Evolutionary conservation across 192 early-diverging fungal genomes (phyloP), one percentile per base, ranked within the genome.

Genomic region (Dissophora ornata): DNA sequence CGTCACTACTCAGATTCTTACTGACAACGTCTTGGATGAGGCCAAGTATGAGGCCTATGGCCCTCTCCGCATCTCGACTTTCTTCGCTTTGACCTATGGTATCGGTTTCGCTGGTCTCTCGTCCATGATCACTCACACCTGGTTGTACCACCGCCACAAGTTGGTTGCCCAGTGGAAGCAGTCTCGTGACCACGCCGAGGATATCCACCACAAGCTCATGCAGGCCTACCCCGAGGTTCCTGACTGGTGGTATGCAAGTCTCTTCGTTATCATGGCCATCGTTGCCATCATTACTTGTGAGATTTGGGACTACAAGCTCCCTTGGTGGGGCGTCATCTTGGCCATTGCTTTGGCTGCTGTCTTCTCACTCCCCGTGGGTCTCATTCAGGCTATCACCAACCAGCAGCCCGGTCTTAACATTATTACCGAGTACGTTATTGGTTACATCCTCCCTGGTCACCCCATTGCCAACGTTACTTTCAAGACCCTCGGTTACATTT

Each of bases 371-470:
- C 89, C 89, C 25, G 45, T 89, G 21, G 89, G 89, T 34, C 57
- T 88, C 41, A 80, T 88, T 51, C 70, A 81, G 51, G n/a, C n/a
- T n/a, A n/a, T n/a, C n/a, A n/a, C n/a, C n/a, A n/a, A n/a, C n/a
- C n/a, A n/a, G n/a, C n/a, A 80, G 36, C 74, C 82, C 38, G 77
- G 79, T 22, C 69, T 88, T 28, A 87, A 86, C 56, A 79, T 91
- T 44, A 79, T 89, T 40, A 63, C 88, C 4, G 84, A 91, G 87
- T 71, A 90, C 82, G 24, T 63, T 90, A 25, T 69, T 57, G 21
- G 84, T 90, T 78, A 81, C 63, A 77, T 85, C n/a, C 57, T 82
- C 13, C 88, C 90, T 26, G 88, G 88, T 42, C 65, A 62, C 32
- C 82, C 84, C 30, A 71, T 85, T 26, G 71, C 71, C 26, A 82